Base-by-base conservation (phyloP, 306 rosid genomes). In the Ziziphus jujuba region DNA sequence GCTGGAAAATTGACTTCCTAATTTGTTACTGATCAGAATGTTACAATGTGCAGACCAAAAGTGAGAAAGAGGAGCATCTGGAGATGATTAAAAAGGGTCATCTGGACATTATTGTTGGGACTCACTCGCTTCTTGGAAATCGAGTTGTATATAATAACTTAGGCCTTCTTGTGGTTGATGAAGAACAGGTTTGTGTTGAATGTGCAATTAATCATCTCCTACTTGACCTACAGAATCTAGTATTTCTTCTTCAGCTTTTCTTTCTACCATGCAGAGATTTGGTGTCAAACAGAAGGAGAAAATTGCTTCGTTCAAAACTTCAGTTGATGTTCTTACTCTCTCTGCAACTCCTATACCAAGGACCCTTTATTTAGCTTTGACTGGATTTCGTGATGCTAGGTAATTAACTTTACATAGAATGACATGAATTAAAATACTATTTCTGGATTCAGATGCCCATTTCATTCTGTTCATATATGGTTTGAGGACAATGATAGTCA, bases 381-480 rank as follows among this genome's bases (percentile, higher is more conserved):
- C 96, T 28, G 98, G 97, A 56, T 93, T 93, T 63, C 97, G 98
- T 31, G 98, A 93, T 82, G 97, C 91, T 35, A 93, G 98, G 98
- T 93, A 90, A 82, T 44, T 22, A 72, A 62, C 62, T 58, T 61
- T 24, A 50, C 69, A 56, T 75, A 44, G 63, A 48, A 24, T 25
- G 17, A 12, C 66, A 63, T 6, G 25, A 74, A 57, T 69, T 59
- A 65, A 35, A 54, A 75, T 33, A 56, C 52, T 47, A 21, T 63
- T 17, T 63, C 36, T 59, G 14, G 35, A 36, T 25, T 58, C 45
- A 43, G 43, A 4, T 47, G 63, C n/a, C 38, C 48, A 23, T 57
- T 38, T 65, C 43, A 54, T 15, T 72, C 51, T 44, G 17, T 73
- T 35, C 40, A 7, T 38, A 7, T 38, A 38, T 38, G 11, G 44